Evolutionary conservation across 352 stramenopile species (phyloP).

Genomic region (Pythium plurisporium): DNA sequence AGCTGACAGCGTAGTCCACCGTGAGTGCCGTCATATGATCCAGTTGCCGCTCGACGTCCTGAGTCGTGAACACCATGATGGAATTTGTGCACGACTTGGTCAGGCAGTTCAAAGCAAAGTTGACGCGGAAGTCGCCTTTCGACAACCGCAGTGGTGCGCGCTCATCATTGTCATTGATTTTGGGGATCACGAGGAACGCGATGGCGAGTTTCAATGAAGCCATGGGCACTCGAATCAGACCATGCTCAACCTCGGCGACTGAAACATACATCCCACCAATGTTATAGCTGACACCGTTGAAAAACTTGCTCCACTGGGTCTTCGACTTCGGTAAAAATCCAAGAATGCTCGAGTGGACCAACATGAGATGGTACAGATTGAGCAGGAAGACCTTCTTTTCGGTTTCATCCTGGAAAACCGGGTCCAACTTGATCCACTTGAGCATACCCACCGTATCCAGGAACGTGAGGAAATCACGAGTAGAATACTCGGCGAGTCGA

Average conservation of each 20-base stretch:
- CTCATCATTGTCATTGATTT: slow-evolving; percentile 26
- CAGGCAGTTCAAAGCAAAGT: slow-evolving; percentile 61
- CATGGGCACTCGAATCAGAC: slow-evolving; percentile 42
- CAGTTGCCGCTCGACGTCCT: slow-evolving; percentile 55
- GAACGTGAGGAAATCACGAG: slow-evolving; percentile 32
- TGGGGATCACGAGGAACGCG: slow-evolving; percentile 43
- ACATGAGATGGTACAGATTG: slow-evolving; percentile 54
- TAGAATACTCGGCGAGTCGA: slow-evolving; percentile 23
- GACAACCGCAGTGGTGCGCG: slow-evolving; percentile 26
- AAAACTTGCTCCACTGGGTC: slow-evolving; percentile 52
- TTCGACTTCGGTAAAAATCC: slow-evolving; percentile 41
- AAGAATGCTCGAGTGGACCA: slow-evolving; percentile 41
- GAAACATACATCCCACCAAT: slow-evolving; percentile 41
- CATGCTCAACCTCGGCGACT: slow-evolving; percentile 55
- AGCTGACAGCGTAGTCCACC: slow-evolving; percentile 32
- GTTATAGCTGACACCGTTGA: slow-evolving; percentile 51
- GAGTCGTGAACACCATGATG: slow-evolving; percentile 53
- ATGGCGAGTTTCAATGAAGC: slow-evolving; percentile 31
- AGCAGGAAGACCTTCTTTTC: slow-evolving; percentile 43
- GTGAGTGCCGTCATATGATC: slow-evolving; percentile 28
- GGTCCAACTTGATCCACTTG: slow-evolving; percentile 25
- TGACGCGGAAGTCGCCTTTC: slow-evolving; percentile 39
- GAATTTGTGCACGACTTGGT: slow-evolving; percentile 39
- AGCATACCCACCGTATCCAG: slow-evolving; percentile 31
- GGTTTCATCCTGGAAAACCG: slow-evolving; percentile 16